Conservation (phyloP, 345 rosid species). For the Geranium rotundifolium region DNA sequence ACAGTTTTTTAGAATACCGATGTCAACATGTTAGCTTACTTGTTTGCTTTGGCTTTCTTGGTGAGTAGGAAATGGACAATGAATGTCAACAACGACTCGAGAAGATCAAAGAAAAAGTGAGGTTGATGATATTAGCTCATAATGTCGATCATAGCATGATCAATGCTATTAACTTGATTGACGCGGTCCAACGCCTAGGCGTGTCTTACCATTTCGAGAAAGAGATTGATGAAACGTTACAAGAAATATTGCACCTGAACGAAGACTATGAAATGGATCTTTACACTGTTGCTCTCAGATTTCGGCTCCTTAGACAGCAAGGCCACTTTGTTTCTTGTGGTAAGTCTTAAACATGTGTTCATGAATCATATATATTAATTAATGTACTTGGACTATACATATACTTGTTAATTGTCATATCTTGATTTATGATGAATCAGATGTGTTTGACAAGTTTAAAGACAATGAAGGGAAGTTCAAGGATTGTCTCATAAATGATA, state of each 20-base stretch:
- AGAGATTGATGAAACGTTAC: conserved; percentile 12
- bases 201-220: conserved; percentile 14
- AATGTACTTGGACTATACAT: neutral
- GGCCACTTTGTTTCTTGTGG: conserved; percentile 11
- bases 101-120: conserved; percentile 17
- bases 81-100: no score
- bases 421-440: no score
- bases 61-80: no score
- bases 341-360: no score
- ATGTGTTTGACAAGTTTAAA: conserved; percentile 15
- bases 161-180: conserved; percentile 16
- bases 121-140: conserved; percentile 11
- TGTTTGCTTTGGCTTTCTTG: no score
- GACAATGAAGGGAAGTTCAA: conserved; percentile 15
- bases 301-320: conserved; percentile 21
- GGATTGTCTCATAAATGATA: conserved; percentile 1
- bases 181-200: conserved; percentile 20
- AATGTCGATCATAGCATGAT: no score
- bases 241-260: neutral
- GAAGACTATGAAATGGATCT: conserved; percentile 4
- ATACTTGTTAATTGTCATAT: neutral
- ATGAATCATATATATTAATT: no score
- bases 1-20: no score
- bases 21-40: no score
- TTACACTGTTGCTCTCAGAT: conserved; percentile 7